Base-by-base conservation (phyloP, 2,329 filamentous ascomycete genomes). In the Monilinia laxa region DNA sequence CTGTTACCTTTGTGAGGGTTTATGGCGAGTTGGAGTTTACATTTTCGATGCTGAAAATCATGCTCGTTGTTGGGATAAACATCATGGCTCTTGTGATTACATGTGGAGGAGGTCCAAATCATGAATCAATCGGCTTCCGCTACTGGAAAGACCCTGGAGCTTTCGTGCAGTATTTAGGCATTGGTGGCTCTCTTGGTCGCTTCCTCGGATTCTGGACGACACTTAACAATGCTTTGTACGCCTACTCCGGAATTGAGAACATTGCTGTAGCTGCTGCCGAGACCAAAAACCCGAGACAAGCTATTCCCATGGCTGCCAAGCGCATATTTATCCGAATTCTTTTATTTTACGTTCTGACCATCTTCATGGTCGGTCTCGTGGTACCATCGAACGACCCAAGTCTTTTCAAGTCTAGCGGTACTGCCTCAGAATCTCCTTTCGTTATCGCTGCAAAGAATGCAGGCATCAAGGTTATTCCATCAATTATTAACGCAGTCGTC, bases 401-500 rank as follows among this genome's bases (percentile, higher is more conserved):
- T 18, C 80, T 89, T 47, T 75, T 81, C 71, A 73, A 80, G 58
- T 75, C 76, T n/a, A 79, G 77, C 42, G 82, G 80, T 45, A 80
- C 76, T 28, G 81, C 83, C 3, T 81, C 82, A 1, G 80, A 84
- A 73, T 80, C 77, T 9, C 89, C 88, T 14, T 91, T 88, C 73
- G 90, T 93, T 68, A 90, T 93, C 69, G 90, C 90, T 23, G 87
- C 89, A 49, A 81, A 84, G 14, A 83, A 85, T 40, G 90, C 90
- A 2, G 86, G 88, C 0, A 87, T 93, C 67, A 81, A 80, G 5
- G 87, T 83, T 9, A 83, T 93, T 5, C 88, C 89, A 0, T 87
- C 86, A 7, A 84, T 93, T 65, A 87, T 93, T 77, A 94, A 94
- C 75, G 90, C 89, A 47, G 82, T 93, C 35, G 88, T 93, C 71